phyloP scores from a whole-genome alignment of 1,284 basidiomycete species.

The Garcileccinum viscosum region DNA sequence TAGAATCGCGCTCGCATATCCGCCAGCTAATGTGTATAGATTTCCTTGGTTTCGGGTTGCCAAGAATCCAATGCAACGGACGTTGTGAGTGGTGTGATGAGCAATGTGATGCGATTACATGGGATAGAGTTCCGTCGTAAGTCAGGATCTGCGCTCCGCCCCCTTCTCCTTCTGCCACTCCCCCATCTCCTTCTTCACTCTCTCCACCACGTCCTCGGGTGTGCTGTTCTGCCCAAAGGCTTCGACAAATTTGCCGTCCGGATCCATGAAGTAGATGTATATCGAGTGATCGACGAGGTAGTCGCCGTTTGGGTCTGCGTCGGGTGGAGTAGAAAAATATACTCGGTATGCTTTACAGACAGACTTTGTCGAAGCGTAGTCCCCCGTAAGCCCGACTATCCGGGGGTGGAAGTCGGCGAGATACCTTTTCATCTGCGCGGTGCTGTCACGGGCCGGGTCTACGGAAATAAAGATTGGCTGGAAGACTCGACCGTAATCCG shows the following conservation, averaged over 20 bases:
- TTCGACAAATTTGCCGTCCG: conserved; percentile 92
- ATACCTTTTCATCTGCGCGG: conserved; percentile 64
- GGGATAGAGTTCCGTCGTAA: background rate
- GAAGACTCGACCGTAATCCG: conserved; percentile 66
- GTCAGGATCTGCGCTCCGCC: conserved; percentile 32
- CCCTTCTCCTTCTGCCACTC: conserved; percentile 59
- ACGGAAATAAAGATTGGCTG: conserved; percentile 95
- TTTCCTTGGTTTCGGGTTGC: background rate
- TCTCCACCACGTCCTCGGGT: conserved; percentile 72
- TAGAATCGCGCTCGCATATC: conserved; percentile 31
- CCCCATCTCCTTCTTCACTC: conserved; percentile 63
- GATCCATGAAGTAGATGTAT: conserved; percentile 99
- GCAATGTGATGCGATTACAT: conserved; percentile 16
- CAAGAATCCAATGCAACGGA: background rate
- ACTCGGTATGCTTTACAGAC: conserved; percentile 96
- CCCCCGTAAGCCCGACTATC: conserved; percentile 87
- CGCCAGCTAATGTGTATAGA: conserved; percentile 20
- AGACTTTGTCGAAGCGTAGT: conserved; percentile 85
- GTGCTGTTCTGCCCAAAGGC: conserved; percentile 91
- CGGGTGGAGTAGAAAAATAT: conserved; percentile 97
- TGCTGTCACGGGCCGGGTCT: conserved; percentile 91
- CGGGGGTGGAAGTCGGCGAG: conserved; percentile 89
- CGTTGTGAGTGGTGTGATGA: conserved; percentile 24
- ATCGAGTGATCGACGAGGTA: conserved; percentile 98
- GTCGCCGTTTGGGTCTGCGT: conserved; percentile 86